phyloP scores from a whole-genome alignment of 2,329 filamentous ascomycete genomes.

The Aureobasidium sp. region DNA sequence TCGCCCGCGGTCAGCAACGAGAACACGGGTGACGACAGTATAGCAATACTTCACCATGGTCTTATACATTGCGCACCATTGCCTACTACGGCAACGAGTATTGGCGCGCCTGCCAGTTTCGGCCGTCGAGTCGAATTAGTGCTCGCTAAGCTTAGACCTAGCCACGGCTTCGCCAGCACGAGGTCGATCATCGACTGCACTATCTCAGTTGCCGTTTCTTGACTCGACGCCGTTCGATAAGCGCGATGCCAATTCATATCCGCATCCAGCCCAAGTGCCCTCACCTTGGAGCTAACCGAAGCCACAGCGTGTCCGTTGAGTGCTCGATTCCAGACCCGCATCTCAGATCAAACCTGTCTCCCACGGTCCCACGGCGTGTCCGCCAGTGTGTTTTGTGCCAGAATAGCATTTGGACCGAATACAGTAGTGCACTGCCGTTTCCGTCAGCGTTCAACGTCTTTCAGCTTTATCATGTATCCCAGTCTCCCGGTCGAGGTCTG shows the following conservation, averaged over 20 bases:
- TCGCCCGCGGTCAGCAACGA: neutral
- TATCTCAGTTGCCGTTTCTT: constrained; percentile 9
- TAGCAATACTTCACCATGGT: neutral
- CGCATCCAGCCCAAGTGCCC: neutral
- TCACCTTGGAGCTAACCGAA: constrained; percentile 2
- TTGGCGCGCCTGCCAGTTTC: neutral
- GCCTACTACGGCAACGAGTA: neutral
- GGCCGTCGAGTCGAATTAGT: neutral
- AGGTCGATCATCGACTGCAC: neutral
- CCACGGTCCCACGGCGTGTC: constrained; percentile 1
- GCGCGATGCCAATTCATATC: constrained; percentile 10
- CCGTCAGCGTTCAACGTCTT: constrained; percentile 13
- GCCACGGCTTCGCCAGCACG: constrained; percentile 1
- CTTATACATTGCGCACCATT: constrained; percentile 1
- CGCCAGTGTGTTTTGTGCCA: neutral
- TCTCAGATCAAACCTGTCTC: constrained; percentile 1
- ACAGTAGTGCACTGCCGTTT: constrained; percentile 13
- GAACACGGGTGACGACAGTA: neutral
- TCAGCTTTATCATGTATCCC: constrained; percentile 13
- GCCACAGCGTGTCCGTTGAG: constrained; percentile 9
- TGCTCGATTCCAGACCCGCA: constrained; percentile 8
- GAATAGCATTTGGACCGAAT: constrained; percentile 12
- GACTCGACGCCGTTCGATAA: constrained; percentile 9
- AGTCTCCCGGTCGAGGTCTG: constrained; percentile 5
- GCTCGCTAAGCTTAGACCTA: constrained; percentile 5